Conservation (phyloP, 352 stramenopile genomes). For the Phytophthora fragariaefolia region DNA sequence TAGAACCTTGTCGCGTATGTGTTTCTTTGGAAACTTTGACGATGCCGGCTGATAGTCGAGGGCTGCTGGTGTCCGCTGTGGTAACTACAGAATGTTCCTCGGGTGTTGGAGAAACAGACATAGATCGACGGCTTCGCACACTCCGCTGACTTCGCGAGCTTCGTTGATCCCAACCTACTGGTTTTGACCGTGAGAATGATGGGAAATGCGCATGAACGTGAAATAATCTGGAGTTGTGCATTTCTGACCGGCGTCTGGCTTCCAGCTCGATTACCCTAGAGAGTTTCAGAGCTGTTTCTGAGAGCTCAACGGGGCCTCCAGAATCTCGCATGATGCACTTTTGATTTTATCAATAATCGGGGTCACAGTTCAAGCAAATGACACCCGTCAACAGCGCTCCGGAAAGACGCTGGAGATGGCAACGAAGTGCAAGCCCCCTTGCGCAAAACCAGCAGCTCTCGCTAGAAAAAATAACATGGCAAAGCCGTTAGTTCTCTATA, state of each 20-base stretch:
- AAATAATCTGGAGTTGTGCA: slow-evolving; percentile 38
- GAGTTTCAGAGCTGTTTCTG: slow-evolving; percentile 67
- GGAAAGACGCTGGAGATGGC: background rate
- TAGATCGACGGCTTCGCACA: slow-evolving; percentile 28
- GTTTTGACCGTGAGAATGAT: slow-evolving; percentile 37
- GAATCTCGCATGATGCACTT: slow-evolving; percentile 16
- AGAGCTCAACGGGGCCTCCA: slow-evolving; percentile 38
- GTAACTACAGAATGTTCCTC: slow-evolving; percentile 20
- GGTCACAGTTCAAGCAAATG: background rate
- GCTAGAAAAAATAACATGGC: slow-evolving; percentile 22
- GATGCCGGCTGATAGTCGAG: background rate
- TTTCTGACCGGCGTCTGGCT: slow-evolving; percentile 48
- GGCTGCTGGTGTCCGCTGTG: background rate
- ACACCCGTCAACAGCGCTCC: background rate
- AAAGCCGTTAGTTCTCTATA: slow-evolving; percentile 33
- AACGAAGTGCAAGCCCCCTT: background rate
- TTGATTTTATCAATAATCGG: no score
- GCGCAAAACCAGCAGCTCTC: slow-evolving; percentile 1
- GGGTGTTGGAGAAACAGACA: slow-evolving; percentile 34
- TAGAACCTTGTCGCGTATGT: slow-evolving; percentile 25
- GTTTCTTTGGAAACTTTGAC: slow-evolving; percentile 1
- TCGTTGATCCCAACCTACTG: background rate
- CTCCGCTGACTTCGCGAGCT: slow-evolving; percentile 17
- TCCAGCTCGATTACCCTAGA: slow-evolving; percentile 75
- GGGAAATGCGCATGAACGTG: slow-evolving; percentile 44